phyloP scores from a whole-genome alignment of 208 protist genomes.

The Zelonia costaricensis region DNA sequence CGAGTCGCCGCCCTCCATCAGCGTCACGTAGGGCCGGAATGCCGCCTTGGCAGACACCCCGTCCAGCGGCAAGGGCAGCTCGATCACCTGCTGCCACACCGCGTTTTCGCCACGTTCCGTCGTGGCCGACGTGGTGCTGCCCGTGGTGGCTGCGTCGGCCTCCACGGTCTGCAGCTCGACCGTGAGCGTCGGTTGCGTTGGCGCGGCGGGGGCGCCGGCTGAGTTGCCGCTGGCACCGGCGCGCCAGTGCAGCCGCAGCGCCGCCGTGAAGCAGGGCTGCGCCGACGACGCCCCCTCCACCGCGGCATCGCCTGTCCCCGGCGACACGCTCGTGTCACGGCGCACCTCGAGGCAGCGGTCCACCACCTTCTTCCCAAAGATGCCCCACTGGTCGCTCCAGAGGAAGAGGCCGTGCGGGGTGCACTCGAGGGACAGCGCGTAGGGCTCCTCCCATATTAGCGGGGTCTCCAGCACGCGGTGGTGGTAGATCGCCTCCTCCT shows the following conservation, averaged over 20 bases:
- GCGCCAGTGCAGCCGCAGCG: conserved; percentile 10
- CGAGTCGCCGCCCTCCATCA: conserved; percentile 56
- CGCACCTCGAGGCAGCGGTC: conserved; percentile 22
- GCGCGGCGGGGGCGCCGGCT: neutral
- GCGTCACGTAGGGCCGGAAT: conserved; percentile 64
- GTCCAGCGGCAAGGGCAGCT: conserved; percentile 25
- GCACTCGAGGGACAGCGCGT: conserved; percentile 69
- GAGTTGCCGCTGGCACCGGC: too few relatives aligned
- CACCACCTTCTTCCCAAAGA: conserved; percentile 41
- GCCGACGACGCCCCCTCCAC: neutral
- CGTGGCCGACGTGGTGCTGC: neutral
- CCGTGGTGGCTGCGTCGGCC: neutral
- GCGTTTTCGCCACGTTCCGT: neutral
- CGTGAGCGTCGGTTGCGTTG: neutral
- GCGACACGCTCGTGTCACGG: too few relatives aligned
- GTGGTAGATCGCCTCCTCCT: conserved; percentile 58
- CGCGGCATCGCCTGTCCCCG: too few relatives aligned
- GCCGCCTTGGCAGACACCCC: conserved; percentile 8
- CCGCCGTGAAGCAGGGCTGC: neutral
- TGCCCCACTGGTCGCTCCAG: conserved; percentile 76
- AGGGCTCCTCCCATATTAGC: conserved; percentile 81
- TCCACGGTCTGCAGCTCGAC: conserved; percentile 1
- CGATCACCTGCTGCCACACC: conserved; percentile 33
- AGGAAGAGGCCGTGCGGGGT: conserved; percentile 47
- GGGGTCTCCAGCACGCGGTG: conserved; percentile 70